phyloP scores from a whole-genome alignment of 805 yeast genomes.

The Wickerhamomyces bisporus region DNA sequence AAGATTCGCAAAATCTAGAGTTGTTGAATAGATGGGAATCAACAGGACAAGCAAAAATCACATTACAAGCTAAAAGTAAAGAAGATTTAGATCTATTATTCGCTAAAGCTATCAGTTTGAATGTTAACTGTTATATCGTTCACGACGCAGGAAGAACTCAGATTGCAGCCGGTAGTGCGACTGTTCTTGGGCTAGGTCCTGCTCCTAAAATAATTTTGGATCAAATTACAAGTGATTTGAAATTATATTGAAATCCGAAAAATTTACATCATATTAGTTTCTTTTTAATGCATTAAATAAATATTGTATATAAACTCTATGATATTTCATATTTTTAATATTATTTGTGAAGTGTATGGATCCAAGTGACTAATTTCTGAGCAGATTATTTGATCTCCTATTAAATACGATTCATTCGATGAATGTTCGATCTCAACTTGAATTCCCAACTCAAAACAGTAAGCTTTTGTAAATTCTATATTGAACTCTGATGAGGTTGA shows the following conservation, averaged over 20 bases:
- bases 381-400: slow-evolving; percentile 13
- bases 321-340: neutral
- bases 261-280: neutral
- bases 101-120: slow-evolving; percentile 75
- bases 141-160: slow-evolving; percentile 98
- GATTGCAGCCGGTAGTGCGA: slow-evolving; percentile 92
- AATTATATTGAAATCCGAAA: slow-evolving; percentile 68
- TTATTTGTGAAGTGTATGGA: slow-evolving; percentile 4
- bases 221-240: slow-evolving; percentile 73
- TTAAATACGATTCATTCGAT: slow-evolving; percentile 1
- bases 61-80: slow-evolving; percentile 65
- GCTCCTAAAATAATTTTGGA: slow-evolving; percentile 83
- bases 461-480: slow-evolving; percentile 6
- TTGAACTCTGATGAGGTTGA: too few relatives aligned
- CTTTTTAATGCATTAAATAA: neutral
- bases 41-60: slow-evolving; percentile 90
- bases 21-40: slow-evolving; percentile 72
- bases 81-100: slow-evolving; percentile 70
- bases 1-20: slow-evolving; percentile 52
- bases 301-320: slow-evolving; percentile 1
- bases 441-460: slow-evolving; percentile 9
- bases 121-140: slow-evolving; percentile 73
- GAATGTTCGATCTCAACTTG: slow-evolving; percentile 8
- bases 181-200: slow-evolving; percentile 96
- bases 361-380: slow-evolving; percentile 3